Evolutionary conservation across 768 basidiomycete species (phyloP), one percentile per base, ranked within the genome.

Genomic region (Auricularia auricula-judae): DNA sequence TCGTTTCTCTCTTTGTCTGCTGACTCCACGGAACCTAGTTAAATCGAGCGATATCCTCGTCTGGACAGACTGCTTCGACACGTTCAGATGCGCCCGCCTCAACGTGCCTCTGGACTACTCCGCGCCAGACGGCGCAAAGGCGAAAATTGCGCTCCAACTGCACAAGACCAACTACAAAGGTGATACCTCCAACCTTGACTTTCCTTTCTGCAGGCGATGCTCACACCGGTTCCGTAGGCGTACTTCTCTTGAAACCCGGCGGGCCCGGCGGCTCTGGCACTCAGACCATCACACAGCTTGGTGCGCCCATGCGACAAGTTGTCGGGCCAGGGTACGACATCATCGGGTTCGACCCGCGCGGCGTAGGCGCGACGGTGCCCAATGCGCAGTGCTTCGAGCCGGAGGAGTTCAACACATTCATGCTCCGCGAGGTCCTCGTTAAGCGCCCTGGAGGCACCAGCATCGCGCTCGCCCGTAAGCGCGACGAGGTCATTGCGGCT

Each of bases 281-380:
- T 7, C 23, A 16, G 5, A 18, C 4, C 23, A 23, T 35, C 10
- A 10, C 23, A 21, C 14, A 12, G 29, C 23, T 12, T 8, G 34
- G 29, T 7, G 56, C 23, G 5, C 23, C 23, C 23, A 5, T 35
- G 14, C 16, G 16, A 11, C 23, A 23, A 3, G 56, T 67, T 0
- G 68, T 66, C 1, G 70, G 67, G 3, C 63, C 63, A 3, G 70
- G 70, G 0, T 67, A 66, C 1, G 53, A 53, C 3, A 39, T 63
- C 0, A 36, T 70, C 18, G 47, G 68, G 65, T 64, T 54, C 54
- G 63, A 64, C 42, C 63, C 63, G 36, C 39, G 63, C 18, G 63
- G 63, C 10, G 42, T 44, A 0, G 58, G 58, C 42, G 42, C 53
- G 54, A 58, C 34, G 39, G 29, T 36, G 36, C 62, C 62, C 42